These are phyloP conservation scores for Claviceps pazoutovae DNA, from an alignment of 2,329 filamentous ascomycete genomes.

Conservation along the genomic window DNA sequence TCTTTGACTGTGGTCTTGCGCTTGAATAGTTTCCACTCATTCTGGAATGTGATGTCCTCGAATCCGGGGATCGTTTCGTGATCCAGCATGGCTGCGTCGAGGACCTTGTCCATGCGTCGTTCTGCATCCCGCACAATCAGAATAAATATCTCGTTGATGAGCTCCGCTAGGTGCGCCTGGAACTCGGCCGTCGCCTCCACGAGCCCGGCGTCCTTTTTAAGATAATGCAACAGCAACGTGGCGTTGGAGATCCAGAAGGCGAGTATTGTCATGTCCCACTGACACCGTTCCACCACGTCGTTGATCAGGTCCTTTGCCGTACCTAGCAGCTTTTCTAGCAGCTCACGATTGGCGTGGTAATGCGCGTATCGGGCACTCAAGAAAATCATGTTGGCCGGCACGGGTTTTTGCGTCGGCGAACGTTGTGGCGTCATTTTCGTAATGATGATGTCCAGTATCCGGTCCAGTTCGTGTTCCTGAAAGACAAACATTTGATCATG, in stretches of 20 bases:
- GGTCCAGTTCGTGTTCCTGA: conserved; percentile 81
- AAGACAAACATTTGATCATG: conserved; percentile 99
- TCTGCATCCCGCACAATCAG: conserved; percentile 94
- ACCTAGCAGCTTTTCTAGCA: conserved; percentile 66
- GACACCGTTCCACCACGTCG: conserved; percentile 82
- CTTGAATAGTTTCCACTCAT: conserved; percentile 97
- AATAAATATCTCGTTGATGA: conserved; percentile 97
- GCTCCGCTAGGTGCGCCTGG: conserved; percentile 81
- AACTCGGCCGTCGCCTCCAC: conserved; percentile 74
- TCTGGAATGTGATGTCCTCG: conserved; percentile 91
- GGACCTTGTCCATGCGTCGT: conserved; percentile 85
- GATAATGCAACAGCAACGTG: conserved; percentile 84
- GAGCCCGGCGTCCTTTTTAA: conserved; percentile 83
- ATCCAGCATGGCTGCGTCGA: conserved; percentile 88
- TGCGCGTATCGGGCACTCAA: conserved; percentile 91
- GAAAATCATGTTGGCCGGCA: conserved; percentile 94
- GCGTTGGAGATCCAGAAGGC: conserved; percentile 99
- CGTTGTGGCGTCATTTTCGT: conserved; percentile 96
- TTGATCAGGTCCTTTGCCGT: conserved; percentile 95
- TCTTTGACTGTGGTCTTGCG: conserved; percentile 80
- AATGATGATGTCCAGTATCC: conserved; percentile 88
- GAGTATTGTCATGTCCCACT: conserved; percentile 99
- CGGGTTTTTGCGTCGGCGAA: conserved; percentile 91
- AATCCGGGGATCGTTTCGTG: conserved; percentile 97
- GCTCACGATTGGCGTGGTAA: conserved; percentile 80